Evolutionary conservation across 1,139 yeast species (phyloP).

Genomic region (Lodderomyces parapsilosis): DNA sequence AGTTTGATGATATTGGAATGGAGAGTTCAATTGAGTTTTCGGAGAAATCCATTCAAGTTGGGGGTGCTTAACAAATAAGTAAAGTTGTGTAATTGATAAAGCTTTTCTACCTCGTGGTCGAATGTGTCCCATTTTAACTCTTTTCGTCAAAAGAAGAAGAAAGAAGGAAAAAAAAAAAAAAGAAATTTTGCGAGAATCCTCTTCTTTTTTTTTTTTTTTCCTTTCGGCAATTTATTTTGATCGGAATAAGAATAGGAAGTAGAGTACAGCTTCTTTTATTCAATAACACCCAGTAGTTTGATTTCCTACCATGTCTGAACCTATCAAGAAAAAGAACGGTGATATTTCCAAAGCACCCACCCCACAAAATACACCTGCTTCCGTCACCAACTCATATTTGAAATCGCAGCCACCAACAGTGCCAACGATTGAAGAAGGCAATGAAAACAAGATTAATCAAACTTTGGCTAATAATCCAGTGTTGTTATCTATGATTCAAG

Average conservation of each 20-base stretch:
- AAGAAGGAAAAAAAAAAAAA: slow-evolving; percentile 5
- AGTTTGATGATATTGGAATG: slow-evolving; percentile 18
- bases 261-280: too few relatives aligned
- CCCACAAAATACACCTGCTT: slow-evolving; percentile 97
- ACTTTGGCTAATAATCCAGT: slow-evolving; percentile 74
- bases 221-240: background rate
- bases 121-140: background rate
- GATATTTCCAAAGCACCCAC: slow-evolving; percentile 95
- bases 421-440: slow-evolving; percentile 68
- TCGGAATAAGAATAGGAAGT: too few relatives aligned
- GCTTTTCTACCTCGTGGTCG: too few relatives aligned
- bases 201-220: background rate
- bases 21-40: slow-evolving; percentile 11
- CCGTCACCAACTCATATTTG: slow-evolving; percentile 75
- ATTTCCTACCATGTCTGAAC: slow-evolving; percentile 53
- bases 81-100: too few relatives aligned
- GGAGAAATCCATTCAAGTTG: slow-evolving; percentile 1
- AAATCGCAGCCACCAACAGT: slow-evolving; percentile 70
- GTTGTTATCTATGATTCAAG: slow-evolving; percentile 82
- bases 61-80: background rate
- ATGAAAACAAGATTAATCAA: slow-evolving; percentile 35
- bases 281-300: too few relatives aligned
- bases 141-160: slow-evolving; percentile 4
- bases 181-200: too few relatives aligned
- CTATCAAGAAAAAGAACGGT: slow-evolving; percentile 64